These are phyloP conservation scores for Olyra latifolia DNA, from an alignment of 176 grass and related monocot genomes.

Conservation along the genomic window DNA sequence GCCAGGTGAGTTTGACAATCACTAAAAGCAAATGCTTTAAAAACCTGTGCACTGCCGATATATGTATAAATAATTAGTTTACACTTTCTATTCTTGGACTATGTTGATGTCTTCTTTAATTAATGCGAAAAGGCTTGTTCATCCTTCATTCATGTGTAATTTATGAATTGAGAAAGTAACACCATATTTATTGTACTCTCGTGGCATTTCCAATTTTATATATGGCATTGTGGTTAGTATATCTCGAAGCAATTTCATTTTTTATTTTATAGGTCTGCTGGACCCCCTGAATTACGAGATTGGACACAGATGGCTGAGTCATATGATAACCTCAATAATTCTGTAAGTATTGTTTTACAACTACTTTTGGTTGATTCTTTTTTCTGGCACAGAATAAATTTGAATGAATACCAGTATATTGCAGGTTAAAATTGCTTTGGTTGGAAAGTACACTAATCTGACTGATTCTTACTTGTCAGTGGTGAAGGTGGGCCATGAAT, in stretches of 20 bases:
- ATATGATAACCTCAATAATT: slow-evolving; percentile 76
- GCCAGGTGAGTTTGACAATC: slow-evolving; percentile 49
- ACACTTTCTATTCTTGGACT: not conserved
- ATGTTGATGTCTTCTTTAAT: not conserved
- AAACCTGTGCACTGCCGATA: not conserved
- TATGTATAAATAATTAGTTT: not conserved
- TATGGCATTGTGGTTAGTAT: slow-evolving; percentile 14
- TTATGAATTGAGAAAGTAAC: not conserved
- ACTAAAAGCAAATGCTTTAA: slow-evolving; percentile 17
- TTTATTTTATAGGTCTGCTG: slow-evolving; percentile 57
- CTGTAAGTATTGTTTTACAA: slow-evolving; percentile 57
- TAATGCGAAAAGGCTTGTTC: slow-evolving; percentile 30
- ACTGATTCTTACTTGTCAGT: slow-evolving; percentile 96
- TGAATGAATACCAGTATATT: slow-evolving; percentile 20
- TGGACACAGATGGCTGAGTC: slow-evolving; percentile 89
- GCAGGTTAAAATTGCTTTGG: slow-evolving; percentile 99
- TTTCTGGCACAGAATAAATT: slow-evolving; percentile 1
- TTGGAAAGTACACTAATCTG: slow-evolving; percentile 94
- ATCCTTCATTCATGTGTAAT: not conserved
- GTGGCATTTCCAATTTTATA: not conserved
- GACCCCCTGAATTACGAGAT: slow-evolving; percentile 62
- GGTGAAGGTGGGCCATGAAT: slow-evolving; percentile 60
- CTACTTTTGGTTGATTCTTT: not conserved
- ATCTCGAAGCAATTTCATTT: slow-evolving; percentile 12
- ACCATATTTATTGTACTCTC: not conserved